Conservation (phyloP, 805 yeast genomes). For the Torulaspora franciscae region DNA sequence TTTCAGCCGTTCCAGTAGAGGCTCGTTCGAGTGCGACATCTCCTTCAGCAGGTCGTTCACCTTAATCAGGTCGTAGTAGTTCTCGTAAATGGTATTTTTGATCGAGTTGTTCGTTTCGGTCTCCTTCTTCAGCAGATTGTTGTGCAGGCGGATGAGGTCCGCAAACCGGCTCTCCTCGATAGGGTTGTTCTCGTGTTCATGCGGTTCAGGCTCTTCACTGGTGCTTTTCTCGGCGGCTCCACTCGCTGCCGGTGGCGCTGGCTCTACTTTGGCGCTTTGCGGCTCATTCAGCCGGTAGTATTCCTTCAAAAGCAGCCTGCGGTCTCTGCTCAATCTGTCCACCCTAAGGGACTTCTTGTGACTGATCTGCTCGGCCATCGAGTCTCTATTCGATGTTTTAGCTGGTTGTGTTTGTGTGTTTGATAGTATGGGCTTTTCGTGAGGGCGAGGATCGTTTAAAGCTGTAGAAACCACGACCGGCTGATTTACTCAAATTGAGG, state of each 20-base stretch:
- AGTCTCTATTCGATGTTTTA: background rate
- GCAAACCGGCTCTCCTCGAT: slow-evolving; percentile 18
- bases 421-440: background rate
- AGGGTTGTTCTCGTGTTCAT: slow-evolving; percentile 10
- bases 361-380: slow-evolving; percentile 33
- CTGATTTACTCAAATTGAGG: background rate
- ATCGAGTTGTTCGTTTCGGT: slow-evolving; percentile 41
- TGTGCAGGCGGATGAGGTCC: slow-evolving; percentile 27
- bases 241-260: slow-evolving; percentile 1
- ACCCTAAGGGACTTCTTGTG: slow-evolving; percentile 30
- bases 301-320: slow-evolving; percentile 26
- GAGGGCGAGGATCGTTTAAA: slow-evolving; percentile 7
- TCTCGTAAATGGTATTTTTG: slow-evolving; percentile 68
- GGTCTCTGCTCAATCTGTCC: slow-evolving; percentile 21
- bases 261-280: slow-evolving; percentile 2
- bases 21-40: slow-evolving; percentile 15
- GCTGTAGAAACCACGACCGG: background rate
- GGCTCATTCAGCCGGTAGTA: slow-evolving; percentile 22
- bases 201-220: background rate
- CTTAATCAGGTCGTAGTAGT: slow-evolving; percentile 67
- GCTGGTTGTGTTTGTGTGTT: background rate
- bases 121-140: slow-evolving; percentile 28
- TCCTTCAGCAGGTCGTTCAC: slow-evolving; percentile 51
- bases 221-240: background rate
- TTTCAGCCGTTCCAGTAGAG: slow-evolving; percentile 15